phyloP scores from a whole-genome alignment of 768 basidiomycete species.

The Tulasnella sp. region DNA sequence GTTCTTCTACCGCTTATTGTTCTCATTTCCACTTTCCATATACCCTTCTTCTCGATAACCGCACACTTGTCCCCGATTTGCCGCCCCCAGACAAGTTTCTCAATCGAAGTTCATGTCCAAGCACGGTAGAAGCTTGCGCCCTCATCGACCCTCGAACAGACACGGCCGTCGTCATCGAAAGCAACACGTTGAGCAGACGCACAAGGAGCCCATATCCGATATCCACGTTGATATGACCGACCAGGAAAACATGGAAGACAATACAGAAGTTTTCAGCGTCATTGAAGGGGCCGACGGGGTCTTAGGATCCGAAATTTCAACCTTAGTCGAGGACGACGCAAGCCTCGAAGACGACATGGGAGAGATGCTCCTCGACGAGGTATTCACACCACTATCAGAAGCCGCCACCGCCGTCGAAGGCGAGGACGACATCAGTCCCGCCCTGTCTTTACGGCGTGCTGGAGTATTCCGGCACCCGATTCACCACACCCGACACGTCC shows the following conservation, averaged over 20 bases:
- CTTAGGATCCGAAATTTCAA: background rate
- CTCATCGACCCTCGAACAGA: background rate
- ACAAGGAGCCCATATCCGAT: background rate
- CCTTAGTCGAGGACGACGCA: background rate
- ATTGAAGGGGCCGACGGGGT: background rate
- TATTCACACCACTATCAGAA: background rate
- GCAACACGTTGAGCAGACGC: background rate
- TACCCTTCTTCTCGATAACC: background rate
- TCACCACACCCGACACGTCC: background rate
- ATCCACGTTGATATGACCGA: background rate
- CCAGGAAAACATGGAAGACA: background rate
- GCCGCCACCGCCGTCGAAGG: background rate
- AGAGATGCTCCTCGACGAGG: background rate
- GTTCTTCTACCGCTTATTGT: background rate
- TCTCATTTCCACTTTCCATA: background rate
- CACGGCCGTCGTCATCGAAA: background rate
- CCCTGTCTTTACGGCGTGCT: background rate
- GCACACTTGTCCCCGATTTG: background rate
- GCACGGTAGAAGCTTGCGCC: conserved; percentile 2
- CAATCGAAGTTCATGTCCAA: background rate
- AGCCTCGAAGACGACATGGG: background rate
- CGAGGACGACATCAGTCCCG: background rate
- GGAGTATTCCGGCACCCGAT: background rate
- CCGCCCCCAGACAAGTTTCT: background rate
- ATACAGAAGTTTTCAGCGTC: background rate